Evolutionary conservation across 306 rosid species (phyloP), one percentile per base, ranked within the genome.

Genomic region (Cucurbita maxima): DNA sequence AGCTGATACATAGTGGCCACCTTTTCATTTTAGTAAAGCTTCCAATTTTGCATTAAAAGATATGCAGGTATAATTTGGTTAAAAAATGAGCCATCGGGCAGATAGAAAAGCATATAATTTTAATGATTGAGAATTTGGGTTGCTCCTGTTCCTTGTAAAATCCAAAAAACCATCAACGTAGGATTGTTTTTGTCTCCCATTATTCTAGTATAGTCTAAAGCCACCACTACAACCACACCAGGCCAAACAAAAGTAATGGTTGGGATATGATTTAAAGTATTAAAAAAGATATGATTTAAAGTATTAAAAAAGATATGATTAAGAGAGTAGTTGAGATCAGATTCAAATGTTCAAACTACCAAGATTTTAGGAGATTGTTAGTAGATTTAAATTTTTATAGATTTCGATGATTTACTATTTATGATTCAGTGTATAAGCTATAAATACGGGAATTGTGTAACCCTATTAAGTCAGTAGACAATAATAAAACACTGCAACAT

Each of bases 111-210:
- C 3, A 66, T 66, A 44, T 67, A 19, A 15, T 44, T 9, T 19
- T 6, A 20, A 68, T 68, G 73, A 45, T 45, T 66, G 54, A 66
- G 18, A 16, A 20, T 11, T 22, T 68, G 40, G 73, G 56, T 52
- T 36, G 11, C 52, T 54, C 63, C 63, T 72, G 2, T 54, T 34
- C 48, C 62, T 52, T 10, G 20, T 16, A 72, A 54, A 53, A 53
- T 54, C 63, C 60, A 37, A 72, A 54, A 37, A 51, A 72, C 50
- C 1, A 72, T 72, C 50, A 72, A 52, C n/a, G n/a, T 41, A 37
- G 47, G 76, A 72, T 72, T 51, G 51, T 54, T 12, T 56, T 34
- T 72, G 76, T 56, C 76, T 41, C 76, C 76, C 73, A 68, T 64
- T 16, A 15, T 64, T 20, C n/a, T 43, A 18, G 43, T 64, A 10